Evolutionary conservation across 208 protist genomes (phyloP).

Genomic region (Leptomonas seymouri): DNA sequence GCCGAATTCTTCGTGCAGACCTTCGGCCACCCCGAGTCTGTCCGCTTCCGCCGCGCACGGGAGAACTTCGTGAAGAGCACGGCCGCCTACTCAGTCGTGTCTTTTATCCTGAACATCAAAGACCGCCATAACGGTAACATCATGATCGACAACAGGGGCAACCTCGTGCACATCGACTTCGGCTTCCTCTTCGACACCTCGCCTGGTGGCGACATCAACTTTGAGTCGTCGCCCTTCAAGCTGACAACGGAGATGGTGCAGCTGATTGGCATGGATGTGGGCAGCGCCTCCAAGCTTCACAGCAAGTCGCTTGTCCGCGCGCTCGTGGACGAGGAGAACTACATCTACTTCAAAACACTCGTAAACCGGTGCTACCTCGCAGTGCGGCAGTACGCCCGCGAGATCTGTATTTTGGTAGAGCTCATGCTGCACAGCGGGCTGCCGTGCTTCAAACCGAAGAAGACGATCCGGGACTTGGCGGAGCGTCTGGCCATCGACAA

Average conservation of each 20-base stretch:
- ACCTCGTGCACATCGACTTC: slow-evolving; percentile 98
- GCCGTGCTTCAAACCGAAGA: slow-evolving; percentile 88
- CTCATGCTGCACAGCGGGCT: slow-evolving; percentile 87
- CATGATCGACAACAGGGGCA: slow-evolving; percentile 90
- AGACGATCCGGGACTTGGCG: slow-evolving; percentile 78
- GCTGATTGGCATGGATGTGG: slow-evolving; percentile 88
- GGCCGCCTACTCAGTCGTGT: slow-evolving; percentile 94
- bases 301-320: slow-evolving; percentile 62
- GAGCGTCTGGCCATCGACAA: slow-evolving; percentile 72
- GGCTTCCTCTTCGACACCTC: slow-evolving; percentile 97
- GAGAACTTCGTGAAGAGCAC: slow-evolving; percentile 93
- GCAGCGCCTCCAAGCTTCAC: slow-evolving; percentile 53
- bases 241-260: slow-evolving; percentile 92
- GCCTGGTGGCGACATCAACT: slow-evolving; percentile 95
- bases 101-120: slow-evolving; percentile 96
- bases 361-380: slow-evolving; percentile 86
- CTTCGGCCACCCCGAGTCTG: slow-evolving; percentile 86
- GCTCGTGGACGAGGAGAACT: slow-evolving; percentile 84
- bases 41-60: slow-evolving; percentile 83
- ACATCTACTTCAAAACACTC: slow-evolving; percentile 80
- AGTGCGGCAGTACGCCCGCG: slow-evolving; percentile 76
- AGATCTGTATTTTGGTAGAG: slow-evolving; percentile 85
- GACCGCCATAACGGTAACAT: slow-evolving; percentile 97
- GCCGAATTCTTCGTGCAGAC: slow-evolving; percentile 93
- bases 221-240: slow-evolving; percentile 95